These are phyloP conservation scores for Auxenochlorella pyrenoidosa DNA, from an alignment of 139 green algal genomes.

Conservation along the genomic window DNA sequence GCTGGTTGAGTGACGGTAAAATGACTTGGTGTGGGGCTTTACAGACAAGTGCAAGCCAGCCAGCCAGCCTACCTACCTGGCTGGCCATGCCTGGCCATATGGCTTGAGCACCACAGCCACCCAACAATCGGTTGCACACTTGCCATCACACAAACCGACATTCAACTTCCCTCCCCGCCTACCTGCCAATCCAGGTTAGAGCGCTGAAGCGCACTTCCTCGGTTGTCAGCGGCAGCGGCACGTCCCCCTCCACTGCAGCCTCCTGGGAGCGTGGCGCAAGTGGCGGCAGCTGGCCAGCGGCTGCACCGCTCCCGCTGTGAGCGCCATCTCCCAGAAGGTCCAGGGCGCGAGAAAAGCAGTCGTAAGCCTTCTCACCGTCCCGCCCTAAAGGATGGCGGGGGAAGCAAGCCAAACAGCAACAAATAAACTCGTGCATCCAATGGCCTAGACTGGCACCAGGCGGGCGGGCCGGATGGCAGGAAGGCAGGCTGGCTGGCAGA, in stretches of 20 bases:
- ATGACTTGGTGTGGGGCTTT: neutral
- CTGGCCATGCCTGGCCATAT: neutral
- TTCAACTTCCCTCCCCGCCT: neutral
- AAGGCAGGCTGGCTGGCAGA: too few species aligned
- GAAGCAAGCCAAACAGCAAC: neutral
- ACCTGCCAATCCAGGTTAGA: slow-evolving; percentile 18
- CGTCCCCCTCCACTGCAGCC: slow-evolving; percentile 7
- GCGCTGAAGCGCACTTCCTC: slow-evolving; percentile 17
- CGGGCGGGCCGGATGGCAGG: too few species aligned
- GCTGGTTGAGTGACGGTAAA: too few species aligned
- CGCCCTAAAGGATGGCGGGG: neutral
- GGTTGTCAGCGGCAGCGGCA: neutral
- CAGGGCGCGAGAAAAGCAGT: neutral
- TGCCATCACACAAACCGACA: too few species aligned
- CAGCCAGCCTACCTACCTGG: too few species aligned
- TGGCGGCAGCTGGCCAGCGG: neutral
- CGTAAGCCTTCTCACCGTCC: neutral
- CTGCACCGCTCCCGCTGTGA: too few species aligned
- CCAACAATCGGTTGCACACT: neutral
- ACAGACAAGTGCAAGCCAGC: too few species aligned
- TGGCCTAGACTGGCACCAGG: too few species aligned
- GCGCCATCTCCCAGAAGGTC: neutral
- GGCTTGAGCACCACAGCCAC: neutral
- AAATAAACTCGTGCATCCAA: too few species aligned
- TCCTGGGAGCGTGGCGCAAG: neutral